phyloP scores from a whole-genome alignment of 495 filamentous ascomycete genomes.

The Aspergillus egyptiacus region DNA sequence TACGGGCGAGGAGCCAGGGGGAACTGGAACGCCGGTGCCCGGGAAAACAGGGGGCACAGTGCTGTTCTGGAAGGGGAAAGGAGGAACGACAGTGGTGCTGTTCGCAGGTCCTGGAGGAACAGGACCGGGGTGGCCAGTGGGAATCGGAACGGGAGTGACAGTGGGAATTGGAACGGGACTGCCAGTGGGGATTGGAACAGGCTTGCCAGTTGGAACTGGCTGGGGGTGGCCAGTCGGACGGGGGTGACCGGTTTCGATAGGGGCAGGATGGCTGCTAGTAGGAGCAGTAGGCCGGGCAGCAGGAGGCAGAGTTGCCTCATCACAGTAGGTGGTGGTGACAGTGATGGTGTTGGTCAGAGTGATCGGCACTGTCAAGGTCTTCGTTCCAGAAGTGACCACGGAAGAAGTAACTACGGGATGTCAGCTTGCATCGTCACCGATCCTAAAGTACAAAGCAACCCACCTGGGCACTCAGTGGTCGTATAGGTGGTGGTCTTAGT shows the following conservation, averaged over 20 bases:
- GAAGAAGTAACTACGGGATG: constrained; percentile 27
- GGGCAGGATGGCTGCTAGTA: neutral
- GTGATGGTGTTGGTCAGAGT: constrained; percentile 37
- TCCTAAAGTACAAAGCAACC: neutral
- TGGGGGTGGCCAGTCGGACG: neutral
- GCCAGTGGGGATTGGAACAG: constrained; percentile 8
- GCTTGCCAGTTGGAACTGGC: constrained; percentile 6
- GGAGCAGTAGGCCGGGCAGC: neutral
- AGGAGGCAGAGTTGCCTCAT: constrained; percentile 15
- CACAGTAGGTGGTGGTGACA: constrained; percentile 28
- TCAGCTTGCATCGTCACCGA: neutral
- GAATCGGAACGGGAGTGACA: constrained; percentile 7
- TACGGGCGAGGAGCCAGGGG: constrained; percentile 13
- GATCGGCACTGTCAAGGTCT: constrained; percentile 28
- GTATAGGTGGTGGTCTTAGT: constrained; percentile 33
- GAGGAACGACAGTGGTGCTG: constrained; percentile 3
- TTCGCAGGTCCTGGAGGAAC: constrained; percentile 4
- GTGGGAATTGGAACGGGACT: constrained; percentile 10
- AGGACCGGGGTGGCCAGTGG: constrained; percentile 14
- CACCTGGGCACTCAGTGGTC: constrained; percentile 37
- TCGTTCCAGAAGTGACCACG: constrained; percentile 28
- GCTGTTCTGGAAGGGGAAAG: constrained; percentile 23
- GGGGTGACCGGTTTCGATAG: neutral
- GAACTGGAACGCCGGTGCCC: constrained; percentile 14
- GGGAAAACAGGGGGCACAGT: constrained; percentile 13